These are phyloP conservation scores for Scutellaria minor DNA, from an alignment of 257 asterid genomes.

Conservation along the genomic window DNA sequence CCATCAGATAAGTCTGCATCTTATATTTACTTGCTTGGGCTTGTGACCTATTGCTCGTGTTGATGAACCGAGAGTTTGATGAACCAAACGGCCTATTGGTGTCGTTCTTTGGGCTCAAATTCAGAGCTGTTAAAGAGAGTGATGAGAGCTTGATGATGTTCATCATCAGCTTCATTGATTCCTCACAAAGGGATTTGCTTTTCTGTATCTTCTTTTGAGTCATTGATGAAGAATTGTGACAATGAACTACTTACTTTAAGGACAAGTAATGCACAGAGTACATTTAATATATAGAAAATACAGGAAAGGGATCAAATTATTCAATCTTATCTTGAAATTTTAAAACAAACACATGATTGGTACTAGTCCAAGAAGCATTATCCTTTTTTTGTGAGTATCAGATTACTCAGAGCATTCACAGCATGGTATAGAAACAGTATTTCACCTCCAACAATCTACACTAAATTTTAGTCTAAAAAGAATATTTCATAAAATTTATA, in stretches of 20 bases:
- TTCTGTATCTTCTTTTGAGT: too few relatives aligned
- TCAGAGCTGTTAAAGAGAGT: slow-evolving; percentile 35
- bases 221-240: too few relatives aligned
- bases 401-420: too few relatives aligned
- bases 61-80: slow-evolving; percentile 17
- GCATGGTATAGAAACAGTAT: too few relatives aligned
- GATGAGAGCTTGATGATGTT: slow-evolving; percentile 39
- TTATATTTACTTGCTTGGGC: not conserved
- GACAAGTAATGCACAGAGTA: not conserved
- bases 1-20: slow-evolving; percentile 30
- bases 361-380: not conserved
- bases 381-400: not conserved
- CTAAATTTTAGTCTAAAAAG: too few relatives aligned
- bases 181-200: too few relatives aligned
- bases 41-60: slow-evolving; percentile 3
- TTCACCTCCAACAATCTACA: too few relatives aligned
- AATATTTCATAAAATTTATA: too few relatives aligned
- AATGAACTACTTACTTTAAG: too few relatives aligned
- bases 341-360: not conserved
- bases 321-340: not conserved
- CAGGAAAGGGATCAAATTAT: not conserved
- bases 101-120: slow-evolving; percentile 19
- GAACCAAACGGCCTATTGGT: not conserved
- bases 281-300: not conserved
- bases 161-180: slow-evolving; percentile 16